A percentile compares a stretch with the other conserved stretches of the same genome.
Evolutionary conservation across 345 rosid genomes (phyloP).

Genomic region (Salix arbutifolia): DNA sequence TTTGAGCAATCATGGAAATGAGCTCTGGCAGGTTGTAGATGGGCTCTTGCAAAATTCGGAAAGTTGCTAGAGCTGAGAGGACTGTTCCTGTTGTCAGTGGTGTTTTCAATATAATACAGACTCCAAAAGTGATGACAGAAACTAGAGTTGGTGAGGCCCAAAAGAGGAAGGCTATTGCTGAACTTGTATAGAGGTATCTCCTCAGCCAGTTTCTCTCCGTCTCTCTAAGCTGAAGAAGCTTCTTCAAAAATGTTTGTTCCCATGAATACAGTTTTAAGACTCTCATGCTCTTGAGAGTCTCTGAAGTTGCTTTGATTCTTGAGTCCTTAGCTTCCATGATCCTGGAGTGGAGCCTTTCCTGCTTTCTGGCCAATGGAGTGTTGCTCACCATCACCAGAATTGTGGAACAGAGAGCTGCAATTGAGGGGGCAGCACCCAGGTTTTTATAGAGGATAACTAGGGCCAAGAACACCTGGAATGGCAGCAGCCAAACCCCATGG

Average conservation of each 20-base stretch:
- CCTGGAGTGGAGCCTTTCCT: constrained; percentile 45
- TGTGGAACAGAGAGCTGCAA: constrained; percentile 51
- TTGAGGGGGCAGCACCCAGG: constrained; percentile 54
- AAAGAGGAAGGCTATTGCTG: constrained; percentile 56
- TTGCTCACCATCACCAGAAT: constrained; percentile 59
- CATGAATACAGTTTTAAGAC: constrained; percentile 51
- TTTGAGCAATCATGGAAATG: constrained; percentile 50
- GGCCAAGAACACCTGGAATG: constrained; percentile 57
- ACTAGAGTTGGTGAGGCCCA: constrained; percentile 62
- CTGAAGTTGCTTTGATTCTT: constrained; percentile 47
- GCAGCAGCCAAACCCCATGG: constrained; percentile 68
- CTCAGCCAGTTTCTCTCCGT: constrained; percentile 43
- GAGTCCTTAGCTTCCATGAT: constrained; percentile 55
- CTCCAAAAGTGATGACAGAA: constrained; percentile 52
- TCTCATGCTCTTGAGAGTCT: constrained; percentile 56
- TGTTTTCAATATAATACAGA: constrained; percentile 41
- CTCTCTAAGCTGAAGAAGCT: constrained; percentile 50
- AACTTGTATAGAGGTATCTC: constrained; percentile 47
- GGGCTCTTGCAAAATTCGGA: constrained; percentile 59
- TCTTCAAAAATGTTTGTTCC: constrained; percentile 43
- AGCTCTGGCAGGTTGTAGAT: constrained; percentile 61
- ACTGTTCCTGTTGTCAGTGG: constrained; percentile 42
- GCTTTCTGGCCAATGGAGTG: constrained; percentile 58
- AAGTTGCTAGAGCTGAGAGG: constrained; percentile 59
- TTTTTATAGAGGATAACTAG: constrained; percentile 43